Percentiles rank a stretch among this genome's conserved stretches.
phyloP scores from a whole-genome alignment of 192 early-diverging fungal species.

The Diversispora epigaea region DNA sequence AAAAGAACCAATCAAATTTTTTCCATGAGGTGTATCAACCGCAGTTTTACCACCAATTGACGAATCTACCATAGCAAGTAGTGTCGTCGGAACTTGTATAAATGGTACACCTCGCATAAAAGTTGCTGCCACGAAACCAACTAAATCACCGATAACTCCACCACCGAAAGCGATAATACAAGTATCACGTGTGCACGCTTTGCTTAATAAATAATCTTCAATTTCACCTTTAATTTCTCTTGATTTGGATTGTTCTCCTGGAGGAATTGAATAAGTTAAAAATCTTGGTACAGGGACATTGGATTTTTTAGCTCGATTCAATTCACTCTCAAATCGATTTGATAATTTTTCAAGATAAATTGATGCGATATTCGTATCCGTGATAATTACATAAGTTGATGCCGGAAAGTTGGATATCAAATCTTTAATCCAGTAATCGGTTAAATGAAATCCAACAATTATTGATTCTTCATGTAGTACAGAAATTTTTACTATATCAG shows the following conservation, averaged over 20 bases:
- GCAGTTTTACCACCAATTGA: constrained; percentile 97
- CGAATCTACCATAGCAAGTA: constrained; percentile 97
- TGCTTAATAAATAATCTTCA: constrained; percentile 87
- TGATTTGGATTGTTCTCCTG: constrained; percentile 89
- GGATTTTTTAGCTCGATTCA: constrained; percentile 25
- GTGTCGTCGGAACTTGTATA: constrained; percentile 92
- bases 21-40: constrained; percentile 92
- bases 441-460: constrained; percentile 80
- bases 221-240: constrained; percentile 80
- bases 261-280: constrained; percentile 75
- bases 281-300: constrained; percentile 50
- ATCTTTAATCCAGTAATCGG: constrained; percentile 71
- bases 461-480: constrained; percentile 90
- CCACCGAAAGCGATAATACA: constrained; percentile 93
- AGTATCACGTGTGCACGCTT: constrained; percentile 89
- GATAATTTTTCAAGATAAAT: constrained; percentile 68
- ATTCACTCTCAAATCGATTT: constrained; percentile 34
- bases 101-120: constrained; percentile 97
- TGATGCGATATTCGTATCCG: constrained; percentile 80
- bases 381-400: constrained; percentile 85
- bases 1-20: constrained; percentile 95
- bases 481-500: constrained; percentile 68
- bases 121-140: constrained; percentile 95
- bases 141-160: constrained; percentile 95
- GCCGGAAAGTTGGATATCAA: constrained; percentile 66